A percentile compares a stretch with the other conserved stretches of the same genome.
These are phyloP conservation scores for Crucihimalaya himalaica DNA, from an alignment of 345 rosid species.

Conservation along the genomic window DNA sequence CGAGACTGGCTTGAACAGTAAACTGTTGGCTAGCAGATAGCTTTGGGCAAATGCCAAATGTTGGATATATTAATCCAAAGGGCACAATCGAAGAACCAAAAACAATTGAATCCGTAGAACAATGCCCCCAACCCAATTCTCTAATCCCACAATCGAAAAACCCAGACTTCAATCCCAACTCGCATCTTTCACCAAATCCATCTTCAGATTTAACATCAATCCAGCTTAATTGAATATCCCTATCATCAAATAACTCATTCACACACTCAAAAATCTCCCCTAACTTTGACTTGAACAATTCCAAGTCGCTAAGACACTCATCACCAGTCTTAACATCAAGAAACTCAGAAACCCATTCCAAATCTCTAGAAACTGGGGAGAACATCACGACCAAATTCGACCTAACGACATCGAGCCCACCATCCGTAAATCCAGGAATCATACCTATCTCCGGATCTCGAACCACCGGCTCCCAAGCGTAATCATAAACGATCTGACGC, in stretches of 20 bases:
- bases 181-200: constrained; percentile 28
- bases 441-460: constrained; percentile 47
- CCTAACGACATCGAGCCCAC: constrained; percentile 38
- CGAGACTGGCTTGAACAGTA: constrained; percentile 57
- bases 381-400: constrained; percentile 79
- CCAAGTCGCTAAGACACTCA: constrained; percentile 43
- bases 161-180: constrained; percentile 37
- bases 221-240: constrained; percentile 84
- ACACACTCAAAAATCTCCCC: constrained; percentile 56
- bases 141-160: constrained; percentile 53
- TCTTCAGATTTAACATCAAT: constrained; percentile 57
- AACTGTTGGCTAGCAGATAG: constrained; percentile 29
- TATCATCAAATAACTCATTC: constrained; percentile 54
- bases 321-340: constrained; percentile 45
- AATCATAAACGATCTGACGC: constrained; percentile 79
- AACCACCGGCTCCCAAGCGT: constrained; percentile 68
- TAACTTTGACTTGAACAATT: constrained; percentile 45
- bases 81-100: constrained; percentile 66
- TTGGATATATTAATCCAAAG: constrained; percentile 83
- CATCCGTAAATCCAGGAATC: constrained; percentile 34
- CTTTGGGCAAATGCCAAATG: constrained; percentile 49
- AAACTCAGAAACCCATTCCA: constrained; percentile 49
- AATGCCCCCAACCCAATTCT: constrained; percentile 86
- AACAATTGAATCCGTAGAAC: constrained; percentile 66
- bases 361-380: constrained; percentile 55